Base-by-base conservation (phyloP, 2,329 filamentous ascomycete genomes). In the Rugonectria rugulosa region DNA sequence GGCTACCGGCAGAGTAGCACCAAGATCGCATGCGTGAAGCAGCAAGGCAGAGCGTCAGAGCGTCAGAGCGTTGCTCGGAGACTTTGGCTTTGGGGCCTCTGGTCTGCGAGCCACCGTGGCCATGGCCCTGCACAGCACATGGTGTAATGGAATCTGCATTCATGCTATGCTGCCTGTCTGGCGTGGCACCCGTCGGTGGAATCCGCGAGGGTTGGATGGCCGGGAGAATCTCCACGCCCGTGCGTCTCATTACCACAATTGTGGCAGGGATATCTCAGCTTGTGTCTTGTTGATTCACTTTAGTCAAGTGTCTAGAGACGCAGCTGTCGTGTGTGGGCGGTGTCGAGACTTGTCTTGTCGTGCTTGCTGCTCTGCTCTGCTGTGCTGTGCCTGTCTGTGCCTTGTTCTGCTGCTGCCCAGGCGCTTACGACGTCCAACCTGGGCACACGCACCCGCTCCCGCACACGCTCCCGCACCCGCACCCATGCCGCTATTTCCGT, bases 101-200 rank as follows among this genome's bases (percentile, higher is more conserved):
- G 5, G 15, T 19, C 32, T 36, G 32, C 32, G 32, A 36, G 32
- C 36, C 36, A 23, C n/a, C 19, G 36, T 38, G 36, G 15, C 17
- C n/a, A 17, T 38, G 36, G 15, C 17, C n/a, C 36, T 38, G 36
- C 23, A 38, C 36, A 38, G 23, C 36, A 38, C 36, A 38, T 38
- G 19, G 6, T 14, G 19, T 38, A 9, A 21, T 19, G 29, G 19
- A 17, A 17, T 38, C 17, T 38, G 36, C 19, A 14, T 2, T n/a
- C n/a, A n/a, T n/a, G n/a, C n/a, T 23, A 40, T 24, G 36, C 36
- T 40, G 36, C 36, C 36, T 40, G 36, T 20, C 36, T 40, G 36
- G 36, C 20, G 36, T 23, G 20, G 20, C 36, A 23, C 36, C n/a
- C 36, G 36, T 40, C 36, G 36, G 36, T 40, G 36, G 36, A 8